These are phyloP conservation scores for Aspergillus bertholletiae DNA, from an alignment of 495 filamentous ascomycete species.

Conservation along the genomic window DNA sequence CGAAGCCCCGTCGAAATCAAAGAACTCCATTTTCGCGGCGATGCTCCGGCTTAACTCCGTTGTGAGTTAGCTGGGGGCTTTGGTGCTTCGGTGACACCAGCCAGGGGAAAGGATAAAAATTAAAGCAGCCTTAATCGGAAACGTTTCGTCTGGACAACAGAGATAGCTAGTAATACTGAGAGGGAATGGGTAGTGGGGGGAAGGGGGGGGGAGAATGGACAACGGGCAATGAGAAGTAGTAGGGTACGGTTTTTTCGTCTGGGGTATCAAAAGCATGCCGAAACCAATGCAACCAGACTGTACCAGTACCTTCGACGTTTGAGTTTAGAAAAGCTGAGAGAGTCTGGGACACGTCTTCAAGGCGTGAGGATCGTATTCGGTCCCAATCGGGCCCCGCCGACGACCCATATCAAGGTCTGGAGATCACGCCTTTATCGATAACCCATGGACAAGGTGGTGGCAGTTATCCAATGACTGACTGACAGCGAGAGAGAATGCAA, in stretches of 20 bases:
- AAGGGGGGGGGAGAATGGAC: conserved; percentile 16
- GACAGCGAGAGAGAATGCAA: conserved; percentile 10
- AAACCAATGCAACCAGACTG: no score
- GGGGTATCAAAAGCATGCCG: conserved; percentile 30
- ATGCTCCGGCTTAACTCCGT: background rate
- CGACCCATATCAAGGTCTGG: background rate
- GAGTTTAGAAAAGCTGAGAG: no score
- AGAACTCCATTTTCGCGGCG: conserved; percentile 45
- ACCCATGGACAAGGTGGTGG: conserved; percentile 2
- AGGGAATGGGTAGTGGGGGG: conserved; percentile 7
- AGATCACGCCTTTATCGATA: background rate
- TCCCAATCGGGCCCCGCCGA: conserved; percentile 8
- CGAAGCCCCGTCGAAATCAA: conserved; percentile 52
- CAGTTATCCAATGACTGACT: background rate
- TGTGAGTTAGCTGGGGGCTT: conserved; percentile 2
- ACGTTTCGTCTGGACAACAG: background rate
- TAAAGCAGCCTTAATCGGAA: background rate
- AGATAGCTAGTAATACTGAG: background rate
- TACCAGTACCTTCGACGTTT: conserved; percentile 9
- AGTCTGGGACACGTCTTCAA: no score
- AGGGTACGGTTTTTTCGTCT: conserved; percentile 36
- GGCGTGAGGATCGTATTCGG: conserved; percentile 3
- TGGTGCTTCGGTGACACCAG: background rate
- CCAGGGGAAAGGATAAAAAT: background rate
- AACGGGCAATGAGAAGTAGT: conserved; percentile 12